phyloP scores from a whole-genome alignment of 306 rosid species.

The Herpetospermum pedunculosum region DNA sequence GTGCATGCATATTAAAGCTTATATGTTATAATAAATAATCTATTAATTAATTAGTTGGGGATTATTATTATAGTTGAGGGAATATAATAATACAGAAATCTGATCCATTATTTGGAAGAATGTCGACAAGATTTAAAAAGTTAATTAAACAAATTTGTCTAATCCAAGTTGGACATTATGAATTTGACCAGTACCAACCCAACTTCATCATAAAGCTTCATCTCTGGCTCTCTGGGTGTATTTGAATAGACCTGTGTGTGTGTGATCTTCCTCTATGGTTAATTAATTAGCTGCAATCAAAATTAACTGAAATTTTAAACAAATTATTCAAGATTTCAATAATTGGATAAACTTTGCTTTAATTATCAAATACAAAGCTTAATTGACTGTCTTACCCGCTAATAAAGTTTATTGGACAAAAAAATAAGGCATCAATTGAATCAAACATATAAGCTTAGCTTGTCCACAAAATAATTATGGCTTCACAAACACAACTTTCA shows the following conservation, averaged over 20 bases:
- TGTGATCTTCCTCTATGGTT: too few species aligned
- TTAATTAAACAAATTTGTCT: background rate
- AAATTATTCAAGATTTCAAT: background rate
- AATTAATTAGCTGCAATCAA: background rate
- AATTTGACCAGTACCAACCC: conserved; percentile 7
- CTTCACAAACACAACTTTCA: background rate
- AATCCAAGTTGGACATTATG: conserved; percentile 1
- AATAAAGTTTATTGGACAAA: too few species aligned
- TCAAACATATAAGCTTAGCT: background rate
- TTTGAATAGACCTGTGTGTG: background rate
- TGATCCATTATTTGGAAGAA: background rate
- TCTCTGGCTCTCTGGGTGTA: background rate
- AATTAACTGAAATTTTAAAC: background rate
- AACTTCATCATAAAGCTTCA: background rate
- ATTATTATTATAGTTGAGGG: background rate
- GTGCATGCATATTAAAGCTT: background rate
- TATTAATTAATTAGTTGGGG: background rate
- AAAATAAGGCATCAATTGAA: background rate
- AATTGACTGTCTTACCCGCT: too few species aligned
- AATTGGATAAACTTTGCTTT: background rate
- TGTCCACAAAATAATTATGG: background rate
- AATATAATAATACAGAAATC: background rate
- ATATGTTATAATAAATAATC: background rate
- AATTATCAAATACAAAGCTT: background rate
- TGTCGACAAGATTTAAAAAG: background rate